Base-by-base conservation (phyloP, 2,329 filamentous ascomycete genomes). In the Botrytis cinerea region DNA sequence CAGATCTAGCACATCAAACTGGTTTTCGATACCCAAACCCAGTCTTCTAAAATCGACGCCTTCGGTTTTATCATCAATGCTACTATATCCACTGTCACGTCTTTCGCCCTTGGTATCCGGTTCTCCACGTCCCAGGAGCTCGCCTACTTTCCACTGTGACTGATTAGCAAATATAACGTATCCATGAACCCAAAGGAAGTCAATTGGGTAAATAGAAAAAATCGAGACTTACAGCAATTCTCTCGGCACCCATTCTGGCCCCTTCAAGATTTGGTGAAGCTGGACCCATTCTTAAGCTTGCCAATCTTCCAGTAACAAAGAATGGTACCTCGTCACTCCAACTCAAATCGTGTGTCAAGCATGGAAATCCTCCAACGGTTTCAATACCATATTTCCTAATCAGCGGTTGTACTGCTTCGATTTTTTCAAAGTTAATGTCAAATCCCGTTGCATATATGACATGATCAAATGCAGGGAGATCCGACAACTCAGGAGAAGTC, bases 261-360 rank as follows among this genome's bases (percentile, higher is more conserved):
- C 93, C 93, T 43, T 92, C 92, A 5, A 95, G 83, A 80, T 95
- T 95, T 0, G 88, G 89, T 1, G 91, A 91, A 0, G 90, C 91
- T 18, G 93, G 92, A 0, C 93, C 92, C 0, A 95, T 82, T 73
- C 89, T 86, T 76, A 95, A 80, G 0, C 86, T 88, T 0, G 91
- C 92, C 51, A 95, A 82, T 70, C 89, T 85, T 2, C 92, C 93
- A 0, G 90, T 90, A 73, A 93, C 82, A 78, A 94, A 95, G 1
- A 94, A 81, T 1, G 93, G 93, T 0, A 95, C 87, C n/a, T 89
- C 88, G 0, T 90, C 85, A 54, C 85, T 85, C 93, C 92, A 95
- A 86, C 91, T 91, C 74, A 95, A 83, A 78, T 95, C 92, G 60
- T 95, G 88, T 2, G 87, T 95, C 70, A 95, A 81, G 76, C 91